These are phyloP conservation scores for Pneumocystis oryctolagi DNA, from an alignment of 1,139 yeast species.

Conservation along the genomic window DNA sequence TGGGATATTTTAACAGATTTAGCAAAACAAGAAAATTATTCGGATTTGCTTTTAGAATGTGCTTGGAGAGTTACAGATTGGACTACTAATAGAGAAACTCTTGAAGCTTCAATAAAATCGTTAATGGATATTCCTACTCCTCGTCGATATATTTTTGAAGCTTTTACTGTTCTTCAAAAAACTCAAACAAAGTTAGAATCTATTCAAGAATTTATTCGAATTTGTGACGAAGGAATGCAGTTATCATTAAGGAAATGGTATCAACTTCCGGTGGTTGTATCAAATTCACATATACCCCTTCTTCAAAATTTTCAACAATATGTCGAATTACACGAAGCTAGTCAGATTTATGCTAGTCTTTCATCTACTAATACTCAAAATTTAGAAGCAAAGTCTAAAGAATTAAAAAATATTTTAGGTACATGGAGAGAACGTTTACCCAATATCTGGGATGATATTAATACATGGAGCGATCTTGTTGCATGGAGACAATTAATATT, in stretches of 20 bases:
- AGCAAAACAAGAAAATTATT: constrained; percentile 95
- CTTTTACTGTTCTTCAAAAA: constrained; percentile 83
- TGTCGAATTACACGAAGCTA: constrained; percentile 94
- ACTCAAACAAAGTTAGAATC: constrained; percentile 79
- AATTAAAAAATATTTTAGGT: constrained; percentile 79
- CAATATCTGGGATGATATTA: constrained; percentile 92
- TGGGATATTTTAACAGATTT: constrained; percentile 96
- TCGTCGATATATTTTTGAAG: constrained; percentile 85
- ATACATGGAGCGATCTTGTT: constrained; percentile 91
- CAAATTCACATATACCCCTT: constrained; percentile 77
- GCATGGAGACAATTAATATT: constrained; percentile 99
- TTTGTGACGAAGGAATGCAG: constrained; percentile 94
- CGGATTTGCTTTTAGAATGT: constrained; percentile 85
- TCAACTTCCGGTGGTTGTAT: constrained; percentile 63
- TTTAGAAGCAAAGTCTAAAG: constrained; percentile 82
- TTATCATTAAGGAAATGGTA: constrained; percentile 87
- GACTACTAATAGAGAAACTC: constrained; percentile 87
- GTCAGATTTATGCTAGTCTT: constrained; percentile 80
- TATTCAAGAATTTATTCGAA: constrained; percentile 59
- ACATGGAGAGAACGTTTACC: constrained; percentile 98
- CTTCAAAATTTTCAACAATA: constrained; percentile 93
- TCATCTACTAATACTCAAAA: constrained; percentile 86
- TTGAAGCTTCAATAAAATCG: constrained; percentile 85
- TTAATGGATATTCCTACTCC: constrained; percentile 99
- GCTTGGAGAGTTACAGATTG: constrained; percentile 99